Evolutionary conservation across 2,329 filamentous ascomycete species (phyloP).

Genomic region (Balansia obtecta): DNA sequence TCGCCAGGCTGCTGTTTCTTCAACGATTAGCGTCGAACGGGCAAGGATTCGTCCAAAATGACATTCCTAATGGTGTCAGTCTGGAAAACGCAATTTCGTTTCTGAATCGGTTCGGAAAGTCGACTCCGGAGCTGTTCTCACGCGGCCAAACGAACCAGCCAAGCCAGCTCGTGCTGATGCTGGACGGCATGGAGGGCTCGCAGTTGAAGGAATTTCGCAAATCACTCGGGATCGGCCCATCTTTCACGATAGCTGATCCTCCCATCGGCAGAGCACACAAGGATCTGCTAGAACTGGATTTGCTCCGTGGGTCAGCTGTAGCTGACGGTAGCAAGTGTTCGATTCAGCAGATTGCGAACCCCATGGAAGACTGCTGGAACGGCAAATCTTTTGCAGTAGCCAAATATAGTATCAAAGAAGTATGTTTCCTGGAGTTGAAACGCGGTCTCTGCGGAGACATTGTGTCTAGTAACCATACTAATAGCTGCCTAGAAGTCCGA

Average conservation of each 20-base stretch:
- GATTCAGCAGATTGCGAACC: slow-evolving; percentile 27
- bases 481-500: slow-evolving; percentile 24
- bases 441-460: background rate
- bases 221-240: slow-evolving; percentile 22
- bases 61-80: slow-evolving; percentile 27
- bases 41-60: slow-evolving; percentile 35
- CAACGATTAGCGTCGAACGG: slow-evolving; percentile 39
- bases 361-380: slow-evolving; percentile 33
- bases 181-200: slow-evolving; percentile 41
- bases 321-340: slow-evolving; percentile 24
- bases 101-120: slow-evolving; percentile 48
- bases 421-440: background rate
- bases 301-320: slow-evolving; percentile 24
- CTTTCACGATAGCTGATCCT: slow-evolving; percentile 37
- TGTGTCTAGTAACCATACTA: slow-evolving; percentile 8
- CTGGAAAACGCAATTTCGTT: slow-evolving; percentile 38
- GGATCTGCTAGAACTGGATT: slow-evolving; percentile 28
- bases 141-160: slow-evolving; percentile 20
- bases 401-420: background rate
- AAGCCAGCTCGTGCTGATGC: slow-evolving; percentile 45
- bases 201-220: slow-evolving; percentile 32
- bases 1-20: slow-evolving; percentile 46
- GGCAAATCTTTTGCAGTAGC: slow-evolving; percentile 19
- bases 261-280: slow-evolving; percentile 31
- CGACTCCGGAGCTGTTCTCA: slow-evolving; percentile 36